Conservation (phyloP, 208 protist genomes). For the Trichomonas gallinae region DNA sequence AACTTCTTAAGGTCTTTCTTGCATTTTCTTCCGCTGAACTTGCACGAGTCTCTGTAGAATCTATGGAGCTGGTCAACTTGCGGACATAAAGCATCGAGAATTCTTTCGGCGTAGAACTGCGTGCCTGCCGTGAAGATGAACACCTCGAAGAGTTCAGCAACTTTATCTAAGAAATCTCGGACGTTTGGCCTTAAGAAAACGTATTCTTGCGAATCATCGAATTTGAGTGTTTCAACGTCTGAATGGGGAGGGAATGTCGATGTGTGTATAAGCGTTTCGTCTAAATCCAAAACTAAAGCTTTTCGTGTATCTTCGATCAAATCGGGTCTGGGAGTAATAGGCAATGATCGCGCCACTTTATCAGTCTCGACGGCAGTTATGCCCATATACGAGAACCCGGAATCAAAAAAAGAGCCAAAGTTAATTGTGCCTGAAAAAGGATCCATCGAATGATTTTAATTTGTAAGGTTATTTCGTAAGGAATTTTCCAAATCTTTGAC, state of each 20-base stretch:
- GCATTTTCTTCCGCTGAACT: background rate
- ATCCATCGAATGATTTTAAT: too few relatives aligned
- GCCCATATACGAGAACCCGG: background rate
- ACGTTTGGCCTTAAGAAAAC: conserved; percentile 32
- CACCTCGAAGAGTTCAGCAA: conserved; percentile 30
- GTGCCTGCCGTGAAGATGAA: conserved; percentile 35
- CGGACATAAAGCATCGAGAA: background rate
- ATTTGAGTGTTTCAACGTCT: background rate
- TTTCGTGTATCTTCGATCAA: background rate
- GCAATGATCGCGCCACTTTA: background rate
- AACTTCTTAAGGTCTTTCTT: background rate
- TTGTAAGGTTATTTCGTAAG: too few relatives aligned
- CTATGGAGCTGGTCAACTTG: background rate
- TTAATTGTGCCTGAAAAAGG: background rate
- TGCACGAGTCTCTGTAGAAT: background rate
- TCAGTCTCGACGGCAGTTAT: background rate
- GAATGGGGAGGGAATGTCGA: conserved; percentile 4
- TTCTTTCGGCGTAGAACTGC: background rate
- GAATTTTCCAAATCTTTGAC: too few relatives aligned
- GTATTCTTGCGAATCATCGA: background rate
- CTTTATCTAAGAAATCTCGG: conserved; percentile 26
- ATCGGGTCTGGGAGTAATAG: too few relatives aligned
- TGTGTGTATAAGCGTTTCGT: conserved; percentile 41
- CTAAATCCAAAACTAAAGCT: conserved; percentile 37
- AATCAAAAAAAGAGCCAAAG: background rate